phyloP scores from a whole-genome alignment of 345 rosid genomes.

The Abelmoschus esculentus region DNA sequence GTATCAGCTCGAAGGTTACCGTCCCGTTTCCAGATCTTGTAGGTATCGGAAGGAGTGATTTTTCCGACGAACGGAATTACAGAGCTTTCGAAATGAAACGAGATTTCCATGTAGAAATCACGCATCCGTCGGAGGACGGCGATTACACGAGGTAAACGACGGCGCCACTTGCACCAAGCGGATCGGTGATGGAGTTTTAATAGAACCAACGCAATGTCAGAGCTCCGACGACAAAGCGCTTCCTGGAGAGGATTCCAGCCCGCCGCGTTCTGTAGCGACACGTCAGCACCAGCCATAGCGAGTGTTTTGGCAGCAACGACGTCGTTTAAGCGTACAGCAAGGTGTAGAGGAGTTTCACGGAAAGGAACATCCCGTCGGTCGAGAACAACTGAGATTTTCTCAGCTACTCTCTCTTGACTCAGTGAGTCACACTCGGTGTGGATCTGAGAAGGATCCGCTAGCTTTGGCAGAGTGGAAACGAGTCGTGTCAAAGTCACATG shows the following conservation, averaged over 20 bases:
- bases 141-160: slow-evolving; percentile 60
- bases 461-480: slow-evolving; percentile 54
- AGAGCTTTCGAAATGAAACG: slow-evolving; percentile 85
- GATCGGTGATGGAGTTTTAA: slow-evolving; percentile 55
- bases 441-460: slow-evolving; percentile 54
- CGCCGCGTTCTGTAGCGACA: slow-evolving; percentile 60
- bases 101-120: slow-evolving; percentile 92
- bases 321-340: slow-evolving; percentile 68
- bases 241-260: slow-evolving; percentile 86
- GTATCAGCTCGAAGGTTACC: slow-evolving; percentile 85
- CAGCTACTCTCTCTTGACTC: slow-evolving; percentile 56
- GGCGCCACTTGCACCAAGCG: slow-evolving; percentile 87
- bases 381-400: slow-evolving; percentile 58
- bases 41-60: slow-evolving; percentile 91
- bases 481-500: slow-evolving; percentile 56
- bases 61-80: slow-evolving; percentile 84
- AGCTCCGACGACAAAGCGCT: slow-evolving; percentile 51
- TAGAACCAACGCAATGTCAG: slow-evolving; percentile 45
- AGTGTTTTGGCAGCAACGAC: slow-evolving; percentile 38
- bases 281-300: slow-evolving; percentile 68
- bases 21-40: slow-evolving; percentile 90
- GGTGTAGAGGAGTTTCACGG: slow-evolving; percentile 82
- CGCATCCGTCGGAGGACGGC: slow-evolving; percentile 73
- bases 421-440: slow-evolving; percentile 66
- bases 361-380: slow-evolving; percentile 84